Evolutionary conservation across 2,329 filamentous ascomycete species (phyloP).

Genomic region (Achaetomium macrosporum): DNA sequence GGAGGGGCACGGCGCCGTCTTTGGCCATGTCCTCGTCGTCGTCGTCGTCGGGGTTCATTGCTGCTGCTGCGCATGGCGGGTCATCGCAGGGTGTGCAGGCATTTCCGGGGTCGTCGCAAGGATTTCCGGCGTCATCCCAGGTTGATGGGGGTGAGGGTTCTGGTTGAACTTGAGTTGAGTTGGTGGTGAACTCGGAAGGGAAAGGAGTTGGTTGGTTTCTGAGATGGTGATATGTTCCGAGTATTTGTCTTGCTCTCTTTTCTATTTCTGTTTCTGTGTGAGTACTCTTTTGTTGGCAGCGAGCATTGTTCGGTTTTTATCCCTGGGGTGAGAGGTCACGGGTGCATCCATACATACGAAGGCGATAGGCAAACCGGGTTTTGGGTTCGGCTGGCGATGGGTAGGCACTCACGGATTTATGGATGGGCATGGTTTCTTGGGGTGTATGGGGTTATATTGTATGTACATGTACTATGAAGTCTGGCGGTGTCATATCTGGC

Average conservation of each 20-base stretch:
- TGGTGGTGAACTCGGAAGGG: too few relatives aligned
- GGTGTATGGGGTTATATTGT: background rate
- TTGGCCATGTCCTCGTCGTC: too few relatives aligned
- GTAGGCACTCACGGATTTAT: background rate
- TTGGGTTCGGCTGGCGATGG: constrained; percentile 1
- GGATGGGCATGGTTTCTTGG: constrained; percentile 1
- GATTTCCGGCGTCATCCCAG: too few relatives aligned
- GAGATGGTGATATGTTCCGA: too few relatives aligned
- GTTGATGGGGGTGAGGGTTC: too few relatives aligned
- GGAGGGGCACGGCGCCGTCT: background rate
- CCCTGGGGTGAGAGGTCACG: background rate
- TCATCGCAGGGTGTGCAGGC: background rate
- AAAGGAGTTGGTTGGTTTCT: too few relatives aligned
- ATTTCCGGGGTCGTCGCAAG: too few relatives aligned
- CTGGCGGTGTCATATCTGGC: background rate
- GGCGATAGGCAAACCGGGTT: background rate
- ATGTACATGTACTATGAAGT: background rate
- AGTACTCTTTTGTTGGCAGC: background rate
- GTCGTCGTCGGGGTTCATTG: too few relatives aligned
- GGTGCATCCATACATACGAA: constrained; percentile 2
- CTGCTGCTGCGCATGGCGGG: background rate
- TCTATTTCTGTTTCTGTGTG: background rate
- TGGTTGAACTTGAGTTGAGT: too few relatives aligned
- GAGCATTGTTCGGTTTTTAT: background rate
- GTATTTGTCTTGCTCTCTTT: too few relatives aligned